Evolutionary conservation across 202 grass and related monocot genomes (phyloP).

Genomic region (Dendrocalamus latiflorus): DNA sequence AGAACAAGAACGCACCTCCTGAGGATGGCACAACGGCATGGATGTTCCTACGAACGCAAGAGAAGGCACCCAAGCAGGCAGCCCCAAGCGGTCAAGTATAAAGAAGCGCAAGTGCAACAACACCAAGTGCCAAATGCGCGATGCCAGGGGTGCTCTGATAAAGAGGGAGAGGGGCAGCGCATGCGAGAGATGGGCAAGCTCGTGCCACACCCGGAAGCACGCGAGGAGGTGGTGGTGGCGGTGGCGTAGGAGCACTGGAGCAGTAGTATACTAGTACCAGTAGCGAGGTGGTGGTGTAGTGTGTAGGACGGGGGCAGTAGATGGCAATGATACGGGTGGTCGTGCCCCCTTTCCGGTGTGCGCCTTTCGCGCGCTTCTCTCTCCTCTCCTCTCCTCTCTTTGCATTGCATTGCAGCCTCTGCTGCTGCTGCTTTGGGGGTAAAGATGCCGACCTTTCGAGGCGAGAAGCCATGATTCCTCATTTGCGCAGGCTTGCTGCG

Average conservation of each 20-base stretch:
- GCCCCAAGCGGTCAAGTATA: neutral
- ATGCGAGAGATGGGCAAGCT: neutral
- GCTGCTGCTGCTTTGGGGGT: slow-evolving; percentile 29
- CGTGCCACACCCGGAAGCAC: slow-evolving; percentile 43
- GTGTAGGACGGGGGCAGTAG: slow-evolving; percentile 15
- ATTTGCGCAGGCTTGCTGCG: slow-evolving; percentile 31
- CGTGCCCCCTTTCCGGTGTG: slow-evolving; percentile 34
- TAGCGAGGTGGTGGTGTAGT: neutral
- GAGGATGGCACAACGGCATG: neutral
- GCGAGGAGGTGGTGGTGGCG: slow-evolving; percentile 17
- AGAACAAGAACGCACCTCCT: neutral
- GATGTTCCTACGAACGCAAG: neutral
- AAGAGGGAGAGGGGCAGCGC: neutral
- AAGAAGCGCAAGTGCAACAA: neutral
- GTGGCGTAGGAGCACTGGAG: neutral
- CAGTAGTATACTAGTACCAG: neutral
- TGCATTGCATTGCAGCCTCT: neutral
- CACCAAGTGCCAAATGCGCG: slow-evolving; percentile 22
- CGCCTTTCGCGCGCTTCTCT: slow-evolving; percentile 34
- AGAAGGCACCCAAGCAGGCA: neutral
- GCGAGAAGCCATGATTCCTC: slow-evolving; percentile 63
- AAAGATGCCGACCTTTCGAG: slow-evolving; percentile 92
- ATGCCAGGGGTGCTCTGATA: slow-evolving; percentile 7
- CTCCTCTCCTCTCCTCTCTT: neutral
- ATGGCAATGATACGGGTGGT: slow-evolving; percentile 39